Evolutionary conservation across 331 rosid genomes (phyloP).

Genomic region (Quercus lobata): DNA sequence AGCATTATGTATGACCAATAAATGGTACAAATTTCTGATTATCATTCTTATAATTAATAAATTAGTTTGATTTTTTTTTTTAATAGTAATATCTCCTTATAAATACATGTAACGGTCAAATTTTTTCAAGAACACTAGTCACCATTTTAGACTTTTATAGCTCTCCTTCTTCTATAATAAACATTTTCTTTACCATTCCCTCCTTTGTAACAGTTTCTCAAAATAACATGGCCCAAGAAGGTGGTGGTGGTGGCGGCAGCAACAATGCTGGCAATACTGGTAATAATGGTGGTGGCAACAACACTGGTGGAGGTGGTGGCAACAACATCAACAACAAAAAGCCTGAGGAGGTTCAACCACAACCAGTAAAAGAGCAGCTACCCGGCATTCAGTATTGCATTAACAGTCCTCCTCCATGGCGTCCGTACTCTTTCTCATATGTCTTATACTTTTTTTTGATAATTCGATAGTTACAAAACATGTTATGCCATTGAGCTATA

Average conservation of each 20-base stretch:
- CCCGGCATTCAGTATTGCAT: conserved; percentile 73
- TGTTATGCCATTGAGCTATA: too few relatives aligned
- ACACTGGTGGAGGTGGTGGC: background rate
- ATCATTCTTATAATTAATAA: background rate
- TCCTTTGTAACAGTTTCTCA: background rate
- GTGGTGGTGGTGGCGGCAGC: background rate
- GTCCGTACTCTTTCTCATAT: conserved; percentile 25
- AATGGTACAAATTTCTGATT: background rate
- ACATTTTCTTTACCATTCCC: background rate
- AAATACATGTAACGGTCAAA: background rate
- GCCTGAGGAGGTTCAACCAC: conserved; percentile 45
- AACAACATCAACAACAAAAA: conserved; percentile 2
- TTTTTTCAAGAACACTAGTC: background rate
- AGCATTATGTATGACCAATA: background rate
- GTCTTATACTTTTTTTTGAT: too few relatives aligned
- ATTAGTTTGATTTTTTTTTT: background rate
- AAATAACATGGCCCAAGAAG: conserved; percentile 6
- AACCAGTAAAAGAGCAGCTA: conserved; percentile 66
- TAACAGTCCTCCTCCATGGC: conserved; percentile 86
- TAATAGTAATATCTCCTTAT: background rate
- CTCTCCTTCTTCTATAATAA: background rate
- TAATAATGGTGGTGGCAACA: background rate
- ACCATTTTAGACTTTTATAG: background rate
- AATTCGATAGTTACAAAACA: too few relatives aligned
- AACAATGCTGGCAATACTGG: background rate